A percentile compares a stretch with the other conserved stretches of the same genome.
These are phyloP conservation scores for Ilyonectria destructans DNA, from an alignment of 2,329 filamentous ascomycete genomes.

Conservation along the genomic window DNA sequence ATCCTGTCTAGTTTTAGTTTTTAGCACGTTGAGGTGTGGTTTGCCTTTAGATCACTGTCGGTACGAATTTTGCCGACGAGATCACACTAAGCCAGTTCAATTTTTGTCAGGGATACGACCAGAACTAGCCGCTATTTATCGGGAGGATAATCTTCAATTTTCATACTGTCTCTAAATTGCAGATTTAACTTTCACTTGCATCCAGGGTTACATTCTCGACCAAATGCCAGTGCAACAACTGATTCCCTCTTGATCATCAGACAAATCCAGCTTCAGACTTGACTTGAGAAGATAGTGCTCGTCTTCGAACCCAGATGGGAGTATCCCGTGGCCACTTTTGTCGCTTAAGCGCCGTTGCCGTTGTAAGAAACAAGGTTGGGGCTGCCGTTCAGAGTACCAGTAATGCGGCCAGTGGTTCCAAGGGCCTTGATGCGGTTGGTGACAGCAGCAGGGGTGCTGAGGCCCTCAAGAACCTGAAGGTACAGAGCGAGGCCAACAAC, in stretches of 20 bases:
- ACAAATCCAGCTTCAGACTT: neutral
- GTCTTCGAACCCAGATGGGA: neutral
- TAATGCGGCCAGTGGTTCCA: slow-evolving; percentile 57
- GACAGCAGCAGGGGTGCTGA: slow-evolving; percentile 61
- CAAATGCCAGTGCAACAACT: neutral
- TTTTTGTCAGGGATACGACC: too few species aligned
- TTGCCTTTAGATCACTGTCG: too few species aligned
- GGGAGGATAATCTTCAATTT: neutral
- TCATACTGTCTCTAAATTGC: neutral
- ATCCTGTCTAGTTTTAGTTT: too few species aligned
- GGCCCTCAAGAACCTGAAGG: slow-evolving; percentile 62
- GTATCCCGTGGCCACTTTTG: neutral
- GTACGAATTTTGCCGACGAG: too few species aligned
- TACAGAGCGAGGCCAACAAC: slow-evolving; percentile 60
- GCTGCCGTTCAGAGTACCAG: slow-evolving; percentile 57
- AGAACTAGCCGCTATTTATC: neutral
- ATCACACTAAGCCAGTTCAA: too few species aligned
- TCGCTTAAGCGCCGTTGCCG: slow-evolving; percentile 51
- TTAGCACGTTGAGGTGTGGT: too few species aligned
- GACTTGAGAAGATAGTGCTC: neutral
- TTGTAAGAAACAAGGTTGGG: slow-evolving; percentile 66
- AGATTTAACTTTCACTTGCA: neutral
- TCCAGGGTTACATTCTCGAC: neutral
- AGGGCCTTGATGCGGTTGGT: slow-evolving; percentile 60
- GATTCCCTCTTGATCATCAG: neutral